Percentiles rank a stretch among this genome's conserved stretches.
Evolutionary conservation across 2,329 filamentous ascomycete genomes (phyloP).

Genomic region (Raffaelea ambrosiae): DNA sequence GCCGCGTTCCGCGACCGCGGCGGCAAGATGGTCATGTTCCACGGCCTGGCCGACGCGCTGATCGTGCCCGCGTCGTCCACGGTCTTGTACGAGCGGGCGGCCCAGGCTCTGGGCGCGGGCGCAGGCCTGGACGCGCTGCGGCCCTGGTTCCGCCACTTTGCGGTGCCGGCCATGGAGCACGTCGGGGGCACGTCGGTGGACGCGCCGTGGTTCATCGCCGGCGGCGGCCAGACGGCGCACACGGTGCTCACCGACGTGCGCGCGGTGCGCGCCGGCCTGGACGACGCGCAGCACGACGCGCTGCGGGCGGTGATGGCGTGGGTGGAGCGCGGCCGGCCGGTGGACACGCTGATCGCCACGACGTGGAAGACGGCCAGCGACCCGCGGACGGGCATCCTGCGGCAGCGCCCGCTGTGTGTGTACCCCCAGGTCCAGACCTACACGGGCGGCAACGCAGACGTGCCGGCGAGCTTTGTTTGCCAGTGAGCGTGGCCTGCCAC

Average conservation of each 20-base stretch:
- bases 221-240: slow-evolving; percentile 16
- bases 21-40: slow-evolving; percentile 32
- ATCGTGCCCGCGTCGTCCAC: slow-evolving; percentile 22
- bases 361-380: slow-evolving; percentile 16
- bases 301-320: slow-evolving; percentile 22
- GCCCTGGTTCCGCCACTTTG: slow-evolving; percentile 42
- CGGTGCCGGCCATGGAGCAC: slow-evolving; percentile 42
- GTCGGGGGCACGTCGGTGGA: slow-evolving; percentile 24
- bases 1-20: slow-evolving; percentile 22
- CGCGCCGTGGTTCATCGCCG: slow-evolving; percentile 27
- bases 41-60: slow-evolving; percentile 29
- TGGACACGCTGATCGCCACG: slow-evolving; percentile 14
- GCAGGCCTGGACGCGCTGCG: slow-evolving; percentile 23
- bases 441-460: slow-evolving; percentile 20
- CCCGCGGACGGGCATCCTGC: slow-evolving; percentile 17
- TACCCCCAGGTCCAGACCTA: slow-evolving; percentile 20
- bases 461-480: slow-evolving; percentile 21
- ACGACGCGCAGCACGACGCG: slow-evolving; percentile 22
- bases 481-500: slow-evolving; percentile 6
- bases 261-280: background rate
- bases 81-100: slow-evolving; percentile 21
- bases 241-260: background rate
- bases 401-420: slow-evolving; percentile 31
- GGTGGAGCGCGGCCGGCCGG: slow-evolving; percentile 15
- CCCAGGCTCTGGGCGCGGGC: slow-evolving; percentile 10